Evolutionary conservation across 352 stramenopile genomes (phyloP).

Genomic region (Phytophthora rubi): DNA sequence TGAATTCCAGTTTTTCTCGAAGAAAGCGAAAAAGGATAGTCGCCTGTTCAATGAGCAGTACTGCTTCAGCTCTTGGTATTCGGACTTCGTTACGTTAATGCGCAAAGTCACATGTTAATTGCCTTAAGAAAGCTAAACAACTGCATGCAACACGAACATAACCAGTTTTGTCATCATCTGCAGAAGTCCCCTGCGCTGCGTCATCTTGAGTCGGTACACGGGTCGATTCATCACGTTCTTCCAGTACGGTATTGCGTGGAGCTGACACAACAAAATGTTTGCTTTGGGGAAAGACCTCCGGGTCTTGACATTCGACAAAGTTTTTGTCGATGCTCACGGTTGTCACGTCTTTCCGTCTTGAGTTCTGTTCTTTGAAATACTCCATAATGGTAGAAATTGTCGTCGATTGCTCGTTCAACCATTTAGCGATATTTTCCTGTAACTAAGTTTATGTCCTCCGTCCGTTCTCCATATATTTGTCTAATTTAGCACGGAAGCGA

Average conservation of each 20-base stretch:
- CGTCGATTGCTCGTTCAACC: slow-evolving; percentile 20
- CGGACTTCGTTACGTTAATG: slow-evolving; percentile 4
- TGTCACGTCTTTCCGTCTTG: slow-evolving; percentile 4
- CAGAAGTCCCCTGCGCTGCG: slow-evolving; percentile 8
- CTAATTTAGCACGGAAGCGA: background rate
- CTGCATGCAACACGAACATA: slow-evolving; percentile 1
- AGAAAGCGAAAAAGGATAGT: slow-evolving; percentile 5
- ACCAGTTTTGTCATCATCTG: slow-evolving; percentile 2
- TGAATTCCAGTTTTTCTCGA: slow-evolving; percentile 18
- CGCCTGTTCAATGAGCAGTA: slow-evolving; percentile 9
- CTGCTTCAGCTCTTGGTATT: background rate
- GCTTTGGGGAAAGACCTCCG: slow-evolving; percentile 18
- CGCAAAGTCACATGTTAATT: slow-evolving; percentile 1
- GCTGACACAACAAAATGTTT: slow-evolving; percentile 26
- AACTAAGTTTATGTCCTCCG: background rate
- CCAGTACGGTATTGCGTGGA: slow-evolving; percentile 23
- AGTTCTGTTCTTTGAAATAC: slow-evolving; percentile 28
- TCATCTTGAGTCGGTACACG: slow-evolving; percentile 16
- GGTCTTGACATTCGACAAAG: slow-evolving; percentile 24
- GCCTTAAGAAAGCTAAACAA: background rate
- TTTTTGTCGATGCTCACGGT: slow-evolving; percentile 30
- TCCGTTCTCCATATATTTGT: no score
- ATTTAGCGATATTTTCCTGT: background rate
- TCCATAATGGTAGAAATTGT: slow-evolving; percentile 13
- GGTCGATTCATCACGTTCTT: slow-evolving; percentile 18